phyloP scores from a whole-genome alignment of 805 yeast species.

The Hanseniaspora thailandica region DNA sequence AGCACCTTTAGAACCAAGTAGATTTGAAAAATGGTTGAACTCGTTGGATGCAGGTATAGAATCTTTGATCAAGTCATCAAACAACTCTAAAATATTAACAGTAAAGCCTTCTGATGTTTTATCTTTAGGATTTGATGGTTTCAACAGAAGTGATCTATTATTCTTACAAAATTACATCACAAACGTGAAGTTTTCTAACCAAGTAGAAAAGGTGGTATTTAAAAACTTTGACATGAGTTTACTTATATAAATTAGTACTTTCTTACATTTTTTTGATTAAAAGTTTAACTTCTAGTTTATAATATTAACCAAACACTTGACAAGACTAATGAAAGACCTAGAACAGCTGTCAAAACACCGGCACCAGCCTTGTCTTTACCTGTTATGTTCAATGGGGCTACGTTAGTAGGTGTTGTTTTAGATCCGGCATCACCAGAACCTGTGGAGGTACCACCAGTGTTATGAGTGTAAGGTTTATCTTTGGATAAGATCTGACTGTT shows the following conservation, averaged over 20 bases:
- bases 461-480: constrained; percentile 44
- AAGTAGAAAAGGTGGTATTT: background rate
- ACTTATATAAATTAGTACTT: background rate
- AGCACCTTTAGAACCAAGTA: constrained; percentile 12
- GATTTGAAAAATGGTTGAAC: constrained; percentile 3
- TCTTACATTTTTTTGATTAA: too few relatives aligned
- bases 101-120: constrained; percentile 21
- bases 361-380: constrained; percentile 55
- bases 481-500: constrained; percentile 35
- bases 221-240: constrained; percentile 11
- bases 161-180: constrained; percentile 20
- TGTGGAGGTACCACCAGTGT: constrained; percentile 42
- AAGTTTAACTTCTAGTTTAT: too few relatives aligned
- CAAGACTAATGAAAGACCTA: constrained; percentile 37
- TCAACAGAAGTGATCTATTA: constrained; percentile 25
- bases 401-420: constrained; percentile 29
- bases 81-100: background rate
- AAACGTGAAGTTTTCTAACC: background rate
- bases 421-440: constrained; percentile 48
- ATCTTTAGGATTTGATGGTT: constrained; percentile 26
- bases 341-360: constrained; percentile 48
- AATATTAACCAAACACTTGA: constrained; percentile 37
- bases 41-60: background rate
- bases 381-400: constrained; percentile 34
- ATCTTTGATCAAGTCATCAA: background rate